Evolutionary conservation across 1,284 basidiomycete genomes (phyloP), one percentile per base, ranked within the genome.

Genomic region (Thelephora terrestris): DNA sequence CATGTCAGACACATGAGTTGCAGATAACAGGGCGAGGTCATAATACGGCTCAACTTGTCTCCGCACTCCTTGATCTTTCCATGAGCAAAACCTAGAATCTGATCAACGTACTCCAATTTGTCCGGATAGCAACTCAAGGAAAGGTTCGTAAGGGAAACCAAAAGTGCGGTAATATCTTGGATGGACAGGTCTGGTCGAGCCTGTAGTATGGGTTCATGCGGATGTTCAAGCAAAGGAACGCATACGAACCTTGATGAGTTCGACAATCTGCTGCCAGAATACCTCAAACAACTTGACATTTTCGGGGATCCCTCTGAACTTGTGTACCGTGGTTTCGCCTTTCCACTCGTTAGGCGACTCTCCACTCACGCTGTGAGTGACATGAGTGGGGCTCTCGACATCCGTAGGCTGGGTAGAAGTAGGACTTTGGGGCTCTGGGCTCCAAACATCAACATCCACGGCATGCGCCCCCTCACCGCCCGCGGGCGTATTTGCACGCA

Each of bases 211-310:
- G 48, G 16, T n/a, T 44, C 43, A 20, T 50, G 16, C 56, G 34
- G 43, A 43, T 35, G 47, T 14, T 17, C 42, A 25, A 45, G 21
- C 50, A 48, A 34, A 23, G 45, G 23, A 37, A 23, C 21, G n/a
- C 16, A 12, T 59, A 68, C 20, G 29, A 49, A 89, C 91, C 77
- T 93, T 93, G 71, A 97, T 93, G 32, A 97, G 78, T 61, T 94
- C 86, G 7, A 96, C 92, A n/a, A 97, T 89, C 64, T 97, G 94
- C 55, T 90, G 84, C 94, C 93, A 97, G 66, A 97, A 97, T 10
- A 97, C 91, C 63, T 97, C 94, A 55, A 97, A 97, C 47, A 97
- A 66, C 59, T 84, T 86, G 29, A 94, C 92, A 56, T 95, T 78
- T 64, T 92, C 87, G 5, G 94, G 93, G 44, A 97, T 84, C 24